Base-by-base conservation (phyloP, 2,329 filamentous ascomycete genomes). In the Knoxdaviesia capensis region DNA sequence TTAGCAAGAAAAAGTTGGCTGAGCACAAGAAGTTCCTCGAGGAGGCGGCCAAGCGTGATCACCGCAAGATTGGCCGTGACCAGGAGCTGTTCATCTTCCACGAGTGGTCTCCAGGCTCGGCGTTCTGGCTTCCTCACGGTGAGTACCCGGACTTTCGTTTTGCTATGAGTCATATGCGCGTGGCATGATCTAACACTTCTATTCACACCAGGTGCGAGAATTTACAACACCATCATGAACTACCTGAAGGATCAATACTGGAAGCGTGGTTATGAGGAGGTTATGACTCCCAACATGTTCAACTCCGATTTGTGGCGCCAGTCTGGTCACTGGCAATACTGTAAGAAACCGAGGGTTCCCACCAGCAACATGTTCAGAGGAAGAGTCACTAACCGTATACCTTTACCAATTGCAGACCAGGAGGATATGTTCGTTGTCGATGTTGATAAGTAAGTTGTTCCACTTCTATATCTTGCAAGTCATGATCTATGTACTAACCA, bases 1-100 rank as follows among this genome's bases (percentile, higher is more conserved):
- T 28, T 30, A 48, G 46, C 61, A 96, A 98, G 73, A 93, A 94
- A 64, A 73, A 77, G 53, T 83, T 98, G 64, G 77, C 82, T 39
- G 86, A 92, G 54, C 86, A 96, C 65, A 78, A 93, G 63, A 86
- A 88, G 55, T 92, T 93, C 63, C 71, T 98, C 31, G 88, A 94
- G 54, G 90, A 98, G 63, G 90, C 90, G n/a, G 88, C 90, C 47
- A 94, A 94, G 69, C 80, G 90, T 48, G 90, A 96, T 55, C 90
- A 98, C 57, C 72, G 88, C 49, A 85, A 83, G 63, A 87, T 98
- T 50, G 90, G 87, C 48, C 83, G 80, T 56, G 87, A 96, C 48
- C 90, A 98, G 59, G 88, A 96, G 57, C 76, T 98, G 6, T 98
- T 94, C 69, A 92, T 94, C 68, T 98, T 94, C 65, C 80, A 92